Evolutionary conservation across 176 grass and related monocot genomes (phyloP).

Genomic region (Chloris gayana): DNA sequence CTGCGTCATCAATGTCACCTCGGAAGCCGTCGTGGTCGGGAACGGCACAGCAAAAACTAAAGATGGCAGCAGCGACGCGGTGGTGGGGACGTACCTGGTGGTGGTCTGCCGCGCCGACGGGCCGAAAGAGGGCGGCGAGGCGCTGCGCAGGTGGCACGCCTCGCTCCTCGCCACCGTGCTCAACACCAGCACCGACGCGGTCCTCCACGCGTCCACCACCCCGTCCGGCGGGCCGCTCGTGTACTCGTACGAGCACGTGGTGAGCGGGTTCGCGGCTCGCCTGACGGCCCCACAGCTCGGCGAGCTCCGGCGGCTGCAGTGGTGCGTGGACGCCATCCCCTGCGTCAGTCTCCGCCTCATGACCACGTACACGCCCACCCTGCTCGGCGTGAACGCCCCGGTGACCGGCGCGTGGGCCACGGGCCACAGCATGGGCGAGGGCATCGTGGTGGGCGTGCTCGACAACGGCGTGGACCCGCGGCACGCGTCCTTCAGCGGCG

Average conservation of each 20-base stretch:
- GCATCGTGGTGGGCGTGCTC: constrained; percentile 55
- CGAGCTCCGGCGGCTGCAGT: not conserved
- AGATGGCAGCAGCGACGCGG: too few relatives aligned
- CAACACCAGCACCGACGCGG: constrained; percentile 30
- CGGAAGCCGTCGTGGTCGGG: not conserved
- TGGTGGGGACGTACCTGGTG: constrained; percentile 37
- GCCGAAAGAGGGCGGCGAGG: constrained; percentile 13
- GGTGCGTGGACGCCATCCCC: constrained; percentile 51
- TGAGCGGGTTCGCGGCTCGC: constrained; percentile 57
- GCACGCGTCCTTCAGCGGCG: constrained; percentile 42
- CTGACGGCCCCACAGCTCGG: constrained; percentile 33
- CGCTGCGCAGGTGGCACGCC: constrained; percentile 44
- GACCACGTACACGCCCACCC: constrained; percentile 52
- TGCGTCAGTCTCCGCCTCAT: constrained; percentile 9
- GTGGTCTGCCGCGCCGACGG: constrained; percentile 37
- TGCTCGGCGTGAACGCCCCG: constrained; percentile 27
- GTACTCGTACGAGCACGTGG: constrained; percentile 57
- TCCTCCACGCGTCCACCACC: constrained; percentile 18
- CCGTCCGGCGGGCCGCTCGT: constrained; percentile 30
- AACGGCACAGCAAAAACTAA: not conserved
- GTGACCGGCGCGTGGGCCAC: constrained; percentile 42
- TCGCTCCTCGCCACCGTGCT: constrained; percentile 41
- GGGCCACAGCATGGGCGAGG: constrained; percentile 65
- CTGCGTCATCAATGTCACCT: not conserved
- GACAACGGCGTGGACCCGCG: constrained; percentile 59